These are phyloP conservation scores for Hanseniaspora pseudoguilliermondii DNA, from an alignment of 805 yeast species.

Conservation along the genomic window DNA sequence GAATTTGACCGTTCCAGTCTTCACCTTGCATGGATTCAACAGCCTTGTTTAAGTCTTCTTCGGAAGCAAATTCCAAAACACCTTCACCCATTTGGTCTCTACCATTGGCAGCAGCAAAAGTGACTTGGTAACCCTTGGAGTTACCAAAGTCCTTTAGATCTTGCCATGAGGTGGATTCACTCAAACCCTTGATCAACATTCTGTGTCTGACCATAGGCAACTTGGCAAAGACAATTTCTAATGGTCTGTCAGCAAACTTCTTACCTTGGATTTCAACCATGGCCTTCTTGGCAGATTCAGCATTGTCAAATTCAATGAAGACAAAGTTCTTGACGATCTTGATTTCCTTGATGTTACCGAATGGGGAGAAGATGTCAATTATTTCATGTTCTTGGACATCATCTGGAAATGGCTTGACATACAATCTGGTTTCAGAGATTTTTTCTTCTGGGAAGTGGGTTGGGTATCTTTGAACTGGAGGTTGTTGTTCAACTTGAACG, in stretches of 20 bases:
- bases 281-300: slow-evolving; percentile 63
- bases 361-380: slow-evolving; percentile 53
- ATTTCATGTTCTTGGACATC: slow-evolving; percentile 46
- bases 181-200: slow-evolving; percentile 55
- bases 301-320: slow-evolving; percentile 69
- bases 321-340: slow-evolving; percentile 74
- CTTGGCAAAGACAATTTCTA: slow-evolving; percentile 34
- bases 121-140: slow-evolving; percentile 55
- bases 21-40: slow-evolving; percentile 58
- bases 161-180: slow-evolving; percentile 75
- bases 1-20: slow-evolving; percentile 55
- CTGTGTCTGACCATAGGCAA: slow-evolving; percentile 57
- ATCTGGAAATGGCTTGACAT: slow-evolving; percentile 51
- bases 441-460: slow-evolving; percentile 24
- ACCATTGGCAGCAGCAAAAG: slow-evolving; percentile 39
- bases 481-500: slow-evolving; percentile 13
- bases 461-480: slow-evolving; percentile 14
- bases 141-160: slow-evolving; percentile 82
- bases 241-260: slow-evolving; percentile 44
- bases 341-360: slow-evolving; percentile 56
- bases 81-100: slow-evolving; percentile 37
- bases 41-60: slow-evolving; percentile 66
- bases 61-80: slow-evolving; percentile 39
- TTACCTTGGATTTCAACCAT: slow-evolving; percentile 62
- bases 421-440: slow-evolving; percentile 35